Percentiles rank a stretch among this genome's conserved stretches.
Evolutionary conservation across 2,329 filamentous ascomycete genomes (phyloP).

Genomic region (Diaporthe destruens): DNA sequence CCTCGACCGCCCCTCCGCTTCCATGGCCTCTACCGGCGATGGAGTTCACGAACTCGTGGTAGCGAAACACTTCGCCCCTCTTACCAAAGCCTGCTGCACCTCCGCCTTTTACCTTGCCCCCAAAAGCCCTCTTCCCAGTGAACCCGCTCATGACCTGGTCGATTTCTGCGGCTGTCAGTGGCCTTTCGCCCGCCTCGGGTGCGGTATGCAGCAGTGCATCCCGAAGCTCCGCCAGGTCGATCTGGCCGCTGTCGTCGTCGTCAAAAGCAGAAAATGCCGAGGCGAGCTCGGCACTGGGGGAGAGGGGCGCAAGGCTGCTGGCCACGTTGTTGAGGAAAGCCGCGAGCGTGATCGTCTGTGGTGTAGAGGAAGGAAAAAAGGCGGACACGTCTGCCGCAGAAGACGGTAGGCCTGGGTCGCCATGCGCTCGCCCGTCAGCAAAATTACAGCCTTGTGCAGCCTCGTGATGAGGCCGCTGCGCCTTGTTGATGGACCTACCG

Average conservation of each 20-base stretch:
- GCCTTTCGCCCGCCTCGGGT: constrained; percentile 77
- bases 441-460: constrained; percentile 25
- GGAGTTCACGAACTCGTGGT: constrained; percentile 88
- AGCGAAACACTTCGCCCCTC: constrained; percentile 90
- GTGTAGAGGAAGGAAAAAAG: constrained; percentile 83
- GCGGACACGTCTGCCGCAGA: constrained; percentile 76
- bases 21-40: constrained; percentile 67
- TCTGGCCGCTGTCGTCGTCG: constrained; percentile 92
- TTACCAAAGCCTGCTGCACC: constrained; percentile 67
- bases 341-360: constrained; percentile 82
- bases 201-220: constrained; percentile 86
- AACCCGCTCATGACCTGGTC: constrained; percentile 91
- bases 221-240: constrained; percentile 84
- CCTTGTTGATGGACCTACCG: constrained; percentile 60
- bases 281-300: constrained; percentile 81
- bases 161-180: constrained; percentile 79
- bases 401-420: constrained; percentile 75
- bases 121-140: constrained; percentile 85
- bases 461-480: background rate
- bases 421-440: background rate
- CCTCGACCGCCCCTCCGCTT: constrained; percentile 17
- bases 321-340: constrained; percentile 88
- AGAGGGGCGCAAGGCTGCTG: constrained; percentile 78
- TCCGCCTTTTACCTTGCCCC: constrained; percentile 70
- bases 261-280: constrained; percentile 97